phyloP scores from a whole-genome alignment of 306 rosid genomes.

The Vicia sativa region DNA sequence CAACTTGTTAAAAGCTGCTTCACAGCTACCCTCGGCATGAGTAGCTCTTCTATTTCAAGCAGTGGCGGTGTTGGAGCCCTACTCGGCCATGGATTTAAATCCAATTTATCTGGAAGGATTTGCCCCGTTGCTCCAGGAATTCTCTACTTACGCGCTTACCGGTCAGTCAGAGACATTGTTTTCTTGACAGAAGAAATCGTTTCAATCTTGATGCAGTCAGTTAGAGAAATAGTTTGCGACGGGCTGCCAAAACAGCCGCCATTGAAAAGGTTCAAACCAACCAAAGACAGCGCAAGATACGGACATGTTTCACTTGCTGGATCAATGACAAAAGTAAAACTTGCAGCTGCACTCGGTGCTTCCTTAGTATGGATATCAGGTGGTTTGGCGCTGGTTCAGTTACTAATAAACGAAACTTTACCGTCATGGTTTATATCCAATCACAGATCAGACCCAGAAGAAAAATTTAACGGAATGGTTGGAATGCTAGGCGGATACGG shows the following conservation, averaged over 20 bases:
- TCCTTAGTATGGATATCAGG: conserved; percentile 90
- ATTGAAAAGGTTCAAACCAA: conserved; percentile 49
- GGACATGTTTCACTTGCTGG: conserved; percentile 73
- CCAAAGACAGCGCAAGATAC: conserved; percentile 54
- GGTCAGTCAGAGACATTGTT: conserved; percentile 68
- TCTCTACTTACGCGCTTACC: conserved; percentile 75
- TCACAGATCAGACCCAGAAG: conserved; percentile 63
- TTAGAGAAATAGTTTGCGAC: conserved; percentile 65
- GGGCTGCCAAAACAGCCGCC: conserved; percentile 53
- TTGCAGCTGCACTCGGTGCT: conserved; percentile 90
- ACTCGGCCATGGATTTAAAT: conserved; percentile 88
- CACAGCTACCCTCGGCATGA: conserved; percentile 84
- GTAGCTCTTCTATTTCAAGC: conserved; percentile 59
- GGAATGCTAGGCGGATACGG: conserved; percentile 91
- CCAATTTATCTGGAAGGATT: conserved; percentile 75
- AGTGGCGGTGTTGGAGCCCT: conserved; percentile 88
- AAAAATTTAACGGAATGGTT: conserved; percentile 68
- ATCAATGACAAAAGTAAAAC: conserved; percentile 77
- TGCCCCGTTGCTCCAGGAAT: conserved; percentile 94
- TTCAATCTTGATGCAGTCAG: conserved; percentile 77
- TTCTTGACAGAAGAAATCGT: conserved; percentile 77
- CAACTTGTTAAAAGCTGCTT: conserved; percentile 95
- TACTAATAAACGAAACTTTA: conserved; percentile 81
- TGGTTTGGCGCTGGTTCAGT: conserved; percentile 73
- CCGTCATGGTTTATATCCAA: conserved; percentile 92